Evolutionary conservation across 257 asterid species (phyloP).

Genomic region (Solanum clarkiae): DNA sequence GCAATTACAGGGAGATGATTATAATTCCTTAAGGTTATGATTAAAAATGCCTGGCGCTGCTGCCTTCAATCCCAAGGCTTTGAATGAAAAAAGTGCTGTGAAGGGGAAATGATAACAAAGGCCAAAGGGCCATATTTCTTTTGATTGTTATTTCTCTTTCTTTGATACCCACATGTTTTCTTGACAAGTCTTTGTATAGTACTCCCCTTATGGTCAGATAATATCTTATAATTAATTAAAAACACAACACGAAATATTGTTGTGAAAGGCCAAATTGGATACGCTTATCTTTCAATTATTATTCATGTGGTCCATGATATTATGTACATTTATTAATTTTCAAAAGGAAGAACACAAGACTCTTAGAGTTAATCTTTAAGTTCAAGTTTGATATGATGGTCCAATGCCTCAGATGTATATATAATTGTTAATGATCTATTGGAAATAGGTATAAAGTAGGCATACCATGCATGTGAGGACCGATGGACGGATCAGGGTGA

Average conservation of each 20-base stretch:
- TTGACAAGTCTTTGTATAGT: slow-evolving; percentile 24
- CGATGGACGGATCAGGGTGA: background rate
- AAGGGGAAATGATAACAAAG: slow-evolving; percentile 42
- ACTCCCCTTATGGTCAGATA: background rate
- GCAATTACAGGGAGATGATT: slow-evolving; percentile 33
- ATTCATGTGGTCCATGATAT: background rate
- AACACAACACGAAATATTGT: background rate
- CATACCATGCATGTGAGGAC: background rate
- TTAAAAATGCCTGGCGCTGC: slow-evolving; percentile 12
- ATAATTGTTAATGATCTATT: background rate
- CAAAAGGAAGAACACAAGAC: background rate
- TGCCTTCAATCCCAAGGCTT: slow-evolving; percentile 83
- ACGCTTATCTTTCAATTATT: background rate
- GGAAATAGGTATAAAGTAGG: background rate
- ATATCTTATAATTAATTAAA: background rate
- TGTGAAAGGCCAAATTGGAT: background rate
- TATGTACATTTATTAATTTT: background rate
- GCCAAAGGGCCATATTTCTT: slow-evolving; percentile 16
- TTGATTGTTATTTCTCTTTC: slow-evolving; percentile 12
- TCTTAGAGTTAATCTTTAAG: background rate
- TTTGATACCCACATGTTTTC: slow-evolving; percentile 35
- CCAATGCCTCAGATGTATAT: background rate
- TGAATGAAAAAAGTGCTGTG: slow-evolving; percentile 29
- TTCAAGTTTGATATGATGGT: background rate
- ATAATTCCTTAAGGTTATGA: slow-evolving; percentile 26